Evolutionary conservation across 805 yeast species (phyloP), one percentile per base, ranked within the genome.

Genomic region (Starmera dryadoides): DNA sequence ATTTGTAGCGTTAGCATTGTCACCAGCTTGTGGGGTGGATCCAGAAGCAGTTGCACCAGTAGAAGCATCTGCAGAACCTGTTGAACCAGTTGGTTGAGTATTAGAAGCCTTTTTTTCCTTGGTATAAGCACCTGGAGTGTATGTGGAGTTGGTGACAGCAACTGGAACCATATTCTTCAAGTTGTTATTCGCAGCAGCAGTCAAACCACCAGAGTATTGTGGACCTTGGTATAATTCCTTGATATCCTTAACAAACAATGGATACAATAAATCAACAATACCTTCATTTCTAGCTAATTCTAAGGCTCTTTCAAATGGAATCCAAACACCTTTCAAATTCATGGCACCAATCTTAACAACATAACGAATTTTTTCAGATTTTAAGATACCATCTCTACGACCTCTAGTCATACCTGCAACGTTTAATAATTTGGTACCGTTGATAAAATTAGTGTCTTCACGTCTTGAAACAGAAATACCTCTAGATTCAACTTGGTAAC

Each of bases 241-340:
- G 48, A 79, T 79, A 56, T 79, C 85, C 52, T 82, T 74, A 34
- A 79, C 85, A 54, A 76, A 76, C 36, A 76, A 59, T 3, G 81
- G 81, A 48, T 76, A 76, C 36, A 76, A 56, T 31, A 70, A 56
- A 48, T 76, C 81, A 18, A 75, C 78, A 37, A 76, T 79, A 29
- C 77, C 77, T 56, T 79, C 86, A 39, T 81, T 64, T 58, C 79
- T 81, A 12, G 85, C 85, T 73, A 79, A 71, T 30, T 80, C 77
- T 29, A 79, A 59, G 3, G 86, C 86, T 40, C 86, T 63, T 52
- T 79, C 86, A 56, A 79, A 79, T 6, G 86, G 86, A 38, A 79
- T 79, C 86, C 86, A 79, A 30, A 79, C 86, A 34, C 86, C 86
- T 55, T 79, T 79, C 46, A 79, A 63, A 56, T 79, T 82, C 85